Evolutionary conservation across 2,329 filamentous ascomycete species (phyloP).

Genomic region (Pyricularia grisea): DNA sequence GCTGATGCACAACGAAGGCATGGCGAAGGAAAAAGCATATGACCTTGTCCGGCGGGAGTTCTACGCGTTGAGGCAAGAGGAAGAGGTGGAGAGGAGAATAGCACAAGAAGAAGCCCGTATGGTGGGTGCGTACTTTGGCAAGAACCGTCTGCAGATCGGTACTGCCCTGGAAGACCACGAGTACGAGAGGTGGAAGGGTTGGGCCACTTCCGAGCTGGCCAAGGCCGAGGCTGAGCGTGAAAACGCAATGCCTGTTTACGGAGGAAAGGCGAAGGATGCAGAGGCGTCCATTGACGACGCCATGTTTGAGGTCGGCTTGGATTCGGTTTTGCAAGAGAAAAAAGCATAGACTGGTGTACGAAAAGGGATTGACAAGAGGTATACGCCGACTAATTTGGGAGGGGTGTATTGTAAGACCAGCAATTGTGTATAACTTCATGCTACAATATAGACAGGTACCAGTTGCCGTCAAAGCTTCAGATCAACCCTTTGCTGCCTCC

Average conservation of each 20-base stretch:
- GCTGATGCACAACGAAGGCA: constrained; percentile 59
- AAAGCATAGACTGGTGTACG: background rate
- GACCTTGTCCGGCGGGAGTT: constrained; percentile 84
- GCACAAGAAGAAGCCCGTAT: constrained; percentile 80
- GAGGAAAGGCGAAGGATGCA: background rate
- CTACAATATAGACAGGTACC: background rate
- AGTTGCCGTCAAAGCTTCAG: background rate
- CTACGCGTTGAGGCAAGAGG: constrained; percentile 70
- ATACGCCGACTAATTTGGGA: background rate
- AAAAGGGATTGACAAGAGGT: background rate
- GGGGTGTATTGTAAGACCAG: background rate
- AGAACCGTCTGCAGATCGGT: constrained; percentile 62
- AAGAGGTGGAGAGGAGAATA: constrained; percentile 75
- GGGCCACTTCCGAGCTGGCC: constrained; percentile 41
- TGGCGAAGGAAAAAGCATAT: constrained; percentile 64
- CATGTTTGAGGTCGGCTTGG: background rate
- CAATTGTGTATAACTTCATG: background rate
- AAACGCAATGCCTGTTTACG: background rate
- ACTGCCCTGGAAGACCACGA: constrained; percentile 73
- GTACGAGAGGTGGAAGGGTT: constrained; percentile 78
- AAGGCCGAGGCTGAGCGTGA: background rate
- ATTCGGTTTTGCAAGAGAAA: background rate
- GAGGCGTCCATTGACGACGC: background rate
- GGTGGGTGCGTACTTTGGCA: constrained; percentile 84
- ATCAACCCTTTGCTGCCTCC: background rate